phyloP scores from a whole-genome alignment of 2,329 filamentous ascomycete species.

The Laburnicola sp. region DNA sequence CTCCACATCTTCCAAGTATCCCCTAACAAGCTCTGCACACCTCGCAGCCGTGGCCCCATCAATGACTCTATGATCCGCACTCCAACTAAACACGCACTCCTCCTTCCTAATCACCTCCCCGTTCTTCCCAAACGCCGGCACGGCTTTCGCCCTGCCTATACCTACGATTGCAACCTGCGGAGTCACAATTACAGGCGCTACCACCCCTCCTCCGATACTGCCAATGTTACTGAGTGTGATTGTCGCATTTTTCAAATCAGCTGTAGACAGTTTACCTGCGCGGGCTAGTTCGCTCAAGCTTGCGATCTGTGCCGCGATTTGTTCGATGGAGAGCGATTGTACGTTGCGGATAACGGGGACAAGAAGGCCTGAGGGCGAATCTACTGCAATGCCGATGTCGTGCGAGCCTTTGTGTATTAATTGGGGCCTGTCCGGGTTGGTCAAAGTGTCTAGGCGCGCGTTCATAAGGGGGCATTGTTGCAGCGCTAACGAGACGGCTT shows the following conservation, averaged over 20 bases:
- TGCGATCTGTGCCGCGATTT: slow-evolving; percentile 74
- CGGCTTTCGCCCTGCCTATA: slow-evolving; percentile 75
- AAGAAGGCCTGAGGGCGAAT: slow-evolving; percentile 83
- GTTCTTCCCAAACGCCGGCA: slow-evolving; percentile 72
- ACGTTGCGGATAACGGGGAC: slow-evolving; percentile 92
- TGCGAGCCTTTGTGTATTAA: slow-evolving; percentile 81
- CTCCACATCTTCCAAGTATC: slow-evolving; percentile 81
- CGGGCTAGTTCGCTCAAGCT: slow-evolving; percentile 73
- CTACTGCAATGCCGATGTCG: slow-evolving; percentile 95
- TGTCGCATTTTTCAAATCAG: slow-evolving; percentile 82
- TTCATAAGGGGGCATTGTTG: slow-evolving; percentile 85
- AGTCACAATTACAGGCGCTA: slow-evolving; percentile 87
- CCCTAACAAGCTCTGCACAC: slow-evolving; percentile 78
- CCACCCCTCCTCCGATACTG: slow-evolving; percentile 88
- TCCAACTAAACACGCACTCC: slow-evolving; percentile 92
- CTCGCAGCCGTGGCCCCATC: slow-evolving; percentile 94
- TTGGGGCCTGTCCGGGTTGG: slow-evolving; percentile 66
- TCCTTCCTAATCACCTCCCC: slow-evolving; percentile 71
- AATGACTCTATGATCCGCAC: slow-evolving; percentile 89
- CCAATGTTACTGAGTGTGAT: slow-evolving; percentile 98
- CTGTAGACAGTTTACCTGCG: slow-evolving; percentile 71
- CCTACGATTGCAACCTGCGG: slow-evolving; percentile 91
- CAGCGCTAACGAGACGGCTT: slow-evolving; percentile 86
- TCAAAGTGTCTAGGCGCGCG: slow-evolving; percentile 70
- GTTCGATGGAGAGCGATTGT: slow-evolving; percentile 71